Conservation (phyloP, 768 basidiomycete genomes). For the Pleurotus tuber-regium region DNA sequence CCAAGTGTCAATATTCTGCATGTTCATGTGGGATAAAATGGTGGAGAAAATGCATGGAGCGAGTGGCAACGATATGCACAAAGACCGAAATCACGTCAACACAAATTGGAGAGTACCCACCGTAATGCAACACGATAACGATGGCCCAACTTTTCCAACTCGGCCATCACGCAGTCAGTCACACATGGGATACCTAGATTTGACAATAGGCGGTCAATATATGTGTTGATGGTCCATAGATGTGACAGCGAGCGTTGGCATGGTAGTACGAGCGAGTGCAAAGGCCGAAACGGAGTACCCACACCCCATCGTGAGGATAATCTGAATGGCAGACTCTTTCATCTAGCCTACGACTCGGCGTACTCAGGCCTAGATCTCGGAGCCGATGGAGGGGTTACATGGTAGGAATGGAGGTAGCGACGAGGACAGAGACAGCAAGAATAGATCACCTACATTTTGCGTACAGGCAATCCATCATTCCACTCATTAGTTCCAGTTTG, state of each 20-base stretch:
- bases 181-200: constrained; percentile 90
- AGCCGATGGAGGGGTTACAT: too few relatives aligned
- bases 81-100: not conserved
- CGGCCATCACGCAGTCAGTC: constrained; percentile 99
- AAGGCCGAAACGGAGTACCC: not conserved
- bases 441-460: constrained; percentile 74
- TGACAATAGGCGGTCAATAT: constrained; percentile 1
- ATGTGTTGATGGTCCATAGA: not conserved
- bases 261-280: constrained; percentile 3
- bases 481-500: constrained; percentile 90
- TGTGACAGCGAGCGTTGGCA: not conserved
- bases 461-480: constrained; percentile 99
- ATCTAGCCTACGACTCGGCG: too few relatives aligned
- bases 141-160: constrained; percentile 95
- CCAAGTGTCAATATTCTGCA: constrained; percentile 9
- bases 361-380: not conserved
- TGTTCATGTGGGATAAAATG: constrained; percentile 2
- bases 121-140: constrained; percentile 92
- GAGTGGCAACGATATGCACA: not conserved
- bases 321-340: too few relatives aligned
- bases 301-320: too few relatives aligned
- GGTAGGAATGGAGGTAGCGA: too few relatives aligned
- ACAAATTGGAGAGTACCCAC: constrained; percentile 40
- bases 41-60: constrained; percentile 4
- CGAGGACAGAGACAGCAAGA: not conserved